phyloP scores from a whole-genome alignment of 805 yeast genomes.

The Henningerozyma blattae region DNA sequence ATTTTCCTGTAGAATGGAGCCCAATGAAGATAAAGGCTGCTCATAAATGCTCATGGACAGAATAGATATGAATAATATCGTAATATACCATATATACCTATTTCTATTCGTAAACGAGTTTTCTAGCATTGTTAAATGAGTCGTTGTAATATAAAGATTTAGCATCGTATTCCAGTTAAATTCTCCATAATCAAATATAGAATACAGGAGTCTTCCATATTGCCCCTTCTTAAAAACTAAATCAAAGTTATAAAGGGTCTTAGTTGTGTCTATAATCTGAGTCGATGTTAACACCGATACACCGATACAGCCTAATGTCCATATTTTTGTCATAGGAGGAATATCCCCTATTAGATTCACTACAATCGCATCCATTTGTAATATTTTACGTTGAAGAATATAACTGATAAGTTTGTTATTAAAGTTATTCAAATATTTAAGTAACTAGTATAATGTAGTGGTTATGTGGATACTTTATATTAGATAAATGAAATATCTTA shows the following conservation, averaged over 20 bases:
- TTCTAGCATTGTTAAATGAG: conserved; percentile 17
- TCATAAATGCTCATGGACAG: conserved; percentile 13
- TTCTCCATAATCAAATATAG: conserved; percentile 29
- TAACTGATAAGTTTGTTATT: too few species aligned
- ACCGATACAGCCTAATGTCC: conserved; percentile 26
- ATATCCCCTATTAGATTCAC: conserved; percentile 18
- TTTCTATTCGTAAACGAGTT: conserved; percentile 14
- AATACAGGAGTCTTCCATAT: conserved; percentile 27
- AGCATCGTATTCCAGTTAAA: conserved; percentile 13
- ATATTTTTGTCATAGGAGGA: conserved; percentile 32
- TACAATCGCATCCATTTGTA: conserved; percentile 23
- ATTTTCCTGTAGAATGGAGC: conserved; percentile 17
- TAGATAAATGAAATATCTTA: too few species aligned
- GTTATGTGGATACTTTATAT: too few species aligned
- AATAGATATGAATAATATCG: conserved; percentile 5
- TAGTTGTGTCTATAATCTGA: conserved; percentile 22
- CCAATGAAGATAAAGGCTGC: conserved; percentile 20
- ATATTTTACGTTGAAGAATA: too few species aligned
- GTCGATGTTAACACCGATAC: conserved; percentile 25
- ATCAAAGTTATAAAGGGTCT: conserved; percentile 26
- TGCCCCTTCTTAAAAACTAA: conserved; percentile 29
- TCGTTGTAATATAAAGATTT: conserved; percentile 13
- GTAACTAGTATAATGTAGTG: too few species aligned
- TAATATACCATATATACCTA: conserved; percentile 17
- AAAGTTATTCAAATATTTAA: too few species aligned